Evolutionary conservation across 345 rosid genomes (phyloP).

Genomic region (Heritiera littoralis): DNA sequence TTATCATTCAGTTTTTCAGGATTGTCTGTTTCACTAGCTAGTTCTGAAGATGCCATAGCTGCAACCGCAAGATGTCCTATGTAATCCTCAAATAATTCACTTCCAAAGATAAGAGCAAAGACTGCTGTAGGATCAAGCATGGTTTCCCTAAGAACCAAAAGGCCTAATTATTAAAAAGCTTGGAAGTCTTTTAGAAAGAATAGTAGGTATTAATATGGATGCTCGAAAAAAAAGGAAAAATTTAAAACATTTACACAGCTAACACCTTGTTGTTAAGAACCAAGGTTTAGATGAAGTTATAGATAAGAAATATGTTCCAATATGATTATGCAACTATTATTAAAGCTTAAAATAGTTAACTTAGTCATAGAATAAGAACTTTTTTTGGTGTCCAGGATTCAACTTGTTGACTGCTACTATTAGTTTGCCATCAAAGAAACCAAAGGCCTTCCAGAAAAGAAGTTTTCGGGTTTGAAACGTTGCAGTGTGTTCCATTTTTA

Average conservation of each 20-base stretch:
- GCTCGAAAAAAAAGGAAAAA: not conserved
- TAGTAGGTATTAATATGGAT: not conserved
- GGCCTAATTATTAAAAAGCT: not conserved
- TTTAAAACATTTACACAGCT: not conserved
- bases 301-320: not conserved
- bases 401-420: not conserved
- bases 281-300: not conserved
- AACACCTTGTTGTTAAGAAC: not conserved
- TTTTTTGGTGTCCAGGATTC: no score
- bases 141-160: conserved; percentile 54
- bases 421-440: not conserved
- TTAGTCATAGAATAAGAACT: no score
- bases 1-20: conserved; percentile 64
- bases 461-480: no score
- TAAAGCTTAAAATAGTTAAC: no score
- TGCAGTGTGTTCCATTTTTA: no score
- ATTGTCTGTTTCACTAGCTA: conserved; percentile 50
- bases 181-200: not conserved
- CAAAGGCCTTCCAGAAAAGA: not conserved
- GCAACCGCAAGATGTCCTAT: conserved; percentile 87
- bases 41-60: conserved; percentile 75
- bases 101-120: conserved; percentile 93
- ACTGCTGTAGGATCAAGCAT: conserved; percentile 60
- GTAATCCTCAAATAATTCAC: conserved; percentile 91
- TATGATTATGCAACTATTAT: no score